Conservation (phyloP, 2,329 filamentous ascomycete genomes). For the Paraconiothyrium brasiliense region DNA sequence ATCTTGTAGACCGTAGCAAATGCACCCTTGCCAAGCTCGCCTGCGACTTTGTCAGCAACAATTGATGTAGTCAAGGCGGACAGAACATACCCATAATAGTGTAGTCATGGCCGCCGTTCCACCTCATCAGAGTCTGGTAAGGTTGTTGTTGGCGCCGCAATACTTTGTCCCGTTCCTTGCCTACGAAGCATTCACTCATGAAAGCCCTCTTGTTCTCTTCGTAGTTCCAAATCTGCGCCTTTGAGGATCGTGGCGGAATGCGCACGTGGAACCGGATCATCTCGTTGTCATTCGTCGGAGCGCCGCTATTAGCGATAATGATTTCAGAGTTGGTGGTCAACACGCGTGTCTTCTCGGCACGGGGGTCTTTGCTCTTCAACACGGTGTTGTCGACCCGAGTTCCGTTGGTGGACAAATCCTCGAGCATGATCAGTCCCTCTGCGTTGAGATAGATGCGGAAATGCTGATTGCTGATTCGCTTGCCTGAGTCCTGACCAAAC, state of each 20-base stretch:
- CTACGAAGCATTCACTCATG: conserved; percentile 56
- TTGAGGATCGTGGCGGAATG: conserved; percentile 76
- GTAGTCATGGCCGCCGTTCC: conserved; percentile 84
- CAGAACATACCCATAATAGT: conserved; percentile 69
- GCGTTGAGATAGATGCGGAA: conserved; percentile 92
- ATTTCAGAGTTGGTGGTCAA: conserved; percentile 78
- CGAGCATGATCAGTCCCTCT: conserved; percentile 87
- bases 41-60: conserved; percentile 38
- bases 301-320: conserved; percentile 64
- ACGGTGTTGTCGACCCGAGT: conserved; percentile 82
- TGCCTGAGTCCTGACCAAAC: conserved; percentile 70
- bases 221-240: conserved; percentile 67
- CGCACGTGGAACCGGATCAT: conserved; percentile 86
- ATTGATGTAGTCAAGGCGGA: conserved; percentile 13
- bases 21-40: conserved; percentile 87
- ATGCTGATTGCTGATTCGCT: conserved; percentile 90
- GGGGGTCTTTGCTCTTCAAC: conserved; percentile 62
- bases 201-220: conserved; percentile 74
- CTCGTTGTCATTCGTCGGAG: conserved; percentile 55
- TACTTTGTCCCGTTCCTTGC: conserved; percentile 36
- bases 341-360: conserved; percentile 65
- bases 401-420: conserved; percentile 96
- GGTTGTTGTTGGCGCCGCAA: conserved; percentile 38
- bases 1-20: conserved; percentile 95
- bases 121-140: conserved; percentile 69